These are phyloP conservation scores for Mrakia gelida DNA, from an alignment of 768 basidiomycete genomes.

Conservation along the genomic window DNA sequence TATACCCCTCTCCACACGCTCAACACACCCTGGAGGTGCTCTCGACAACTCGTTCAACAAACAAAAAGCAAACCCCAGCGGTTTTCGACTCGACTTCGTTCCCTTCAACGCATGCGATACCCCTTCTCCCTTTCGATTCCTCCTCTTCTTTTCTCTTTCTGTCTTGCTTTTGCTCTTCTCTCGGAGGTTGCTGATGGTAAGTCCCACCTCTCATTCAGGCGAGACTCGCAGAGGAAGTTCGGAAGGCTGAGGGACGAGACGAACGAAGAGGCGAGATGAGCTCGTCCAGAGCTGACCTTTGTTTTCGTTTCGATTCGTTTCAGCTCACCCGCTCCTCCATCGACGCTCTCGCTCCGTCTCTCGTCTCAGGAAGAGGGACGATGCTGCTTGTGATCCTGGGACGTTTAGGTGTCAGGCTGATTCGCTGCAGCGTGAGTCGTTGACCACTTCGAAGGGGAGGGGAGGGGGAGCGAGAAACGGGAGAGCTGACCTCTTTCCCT, in stretches of 20 bases:
- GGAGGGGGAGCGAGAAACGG: not conserved
- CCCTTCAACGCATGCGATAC: not conserved
- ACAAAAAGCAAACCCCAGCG: too few relatives aligned
- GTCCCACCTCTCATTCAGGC: not conserved
- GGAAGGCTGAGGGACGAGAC: not conserved
- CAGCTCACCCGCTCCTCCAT: not conserved
- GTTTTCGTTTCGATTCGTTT: not conserved
- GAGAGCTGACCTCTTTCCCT: not conserved
- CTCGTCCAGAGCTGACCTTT: not conserved
- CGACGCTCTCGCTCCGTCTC: not conserved
- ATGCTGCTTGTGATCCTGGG: not conserved
- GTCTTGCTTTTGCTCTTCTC: not conserved
- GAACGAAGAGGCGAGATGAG: too few relatives aligned
- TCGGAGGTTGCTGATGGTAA: not conserved
- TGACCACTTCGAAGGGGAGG: not conserved
- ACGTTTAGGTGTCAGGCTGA: not conserved
- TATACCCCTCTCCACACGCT: not conserved
- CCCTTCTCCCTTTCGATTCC: not conserved
- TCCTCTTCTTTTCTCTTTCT: not conserved
- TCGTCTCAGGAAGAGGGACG: not conserved
- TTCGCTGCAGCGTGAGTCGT: not conserved
- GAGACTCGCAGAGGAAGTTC: too few relatives aligned
- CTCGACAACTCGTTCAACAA: not conserved
- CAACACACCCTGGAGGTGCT: not conserved
- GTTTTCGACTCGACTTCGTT: too few relatives aligned